phyloP scores from a whole-genome alignment of 106 monocot genomes.

The Acorus calamus region DNA sequence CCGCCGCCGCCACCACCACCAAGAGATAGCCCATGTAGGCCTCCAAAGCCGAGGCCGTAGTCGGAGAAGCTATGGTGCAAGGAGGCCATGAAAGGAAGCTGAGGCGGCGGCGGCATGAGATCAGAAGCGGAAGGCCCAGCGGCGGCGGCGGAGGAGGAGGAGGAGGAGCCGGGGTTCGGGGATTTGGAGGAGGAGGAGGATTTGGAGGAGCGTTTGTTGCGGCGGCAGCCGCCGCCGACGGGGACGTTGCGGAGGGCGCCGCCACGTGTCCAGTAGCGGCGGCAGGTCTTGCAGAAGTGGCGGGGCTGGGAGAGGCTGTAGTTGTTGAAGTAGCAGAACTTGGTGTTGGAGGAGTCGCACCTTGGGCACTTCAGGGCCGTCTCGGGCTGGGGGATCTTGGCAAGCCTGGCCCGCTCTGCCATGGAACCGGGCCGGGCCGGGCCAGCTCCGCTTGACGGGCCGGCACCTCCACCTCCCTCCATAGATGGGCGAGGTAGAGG shows the following conservation, averaged over 20 bases:
- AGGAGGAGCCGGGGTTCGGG: neutral
- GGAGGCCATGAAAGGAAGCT: conserved; percentile 24
- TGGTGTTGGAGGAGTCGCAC: conserved; percentile 41
- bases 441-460: too few species aligned
- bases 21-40: too few species aligned
- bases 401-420: conserved; percentile 21
- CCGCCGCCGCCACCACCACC: too few species aligned
- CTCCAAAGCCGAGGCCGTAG: conserved; percentile 3
- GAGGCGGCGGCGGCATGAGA: neutral
- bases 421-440: conserved; percentile 12
- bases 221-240: conserved; percentile 56
- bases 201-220: conserved; percentile 26
- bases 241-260: conserved; percentile 52
- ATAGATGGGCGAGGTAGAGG: neutral
- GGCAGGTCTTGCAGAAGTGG: conserved; percentile 71
- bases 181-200: conserved; percentile 9
- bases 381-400: conserved; percentile 22
- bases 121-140: neutral
- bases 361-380: conserved; percentile 16
- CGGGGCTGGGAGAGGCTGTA: conserved; percentile 67
- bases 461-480: neutral
- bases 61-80: conserved; percentile 30
- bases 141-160: neutral
- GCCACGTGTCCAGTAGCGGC: conserved; percentile 59
- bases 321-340: conserved; percentile 74